Evolutionary conservation across 805 yeast genomes (phyloP), one percentile per base, ranked within the genome.

Genomic region (Phaffomyces antillensis): DNA sequence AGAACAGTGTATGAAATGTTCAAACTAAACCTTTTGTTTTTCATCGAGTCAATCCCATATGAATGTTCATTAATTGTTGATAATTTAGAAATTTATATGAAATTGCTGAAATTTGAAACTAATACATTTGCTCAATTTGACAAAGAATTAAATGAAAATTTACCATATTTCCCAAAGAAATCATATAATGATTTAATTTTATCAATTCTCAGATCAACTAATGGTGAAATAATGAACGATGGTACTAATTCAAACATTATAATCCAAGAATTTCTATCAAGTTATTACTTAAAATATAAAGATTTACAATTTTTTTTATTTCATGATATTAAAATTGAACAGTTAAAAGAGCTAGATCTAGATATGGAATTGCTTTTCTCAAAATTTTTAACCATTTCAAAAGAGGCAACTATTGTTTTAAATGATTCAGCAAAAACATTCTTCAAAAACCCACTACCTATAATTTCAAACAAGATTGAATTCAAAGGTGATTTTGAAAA

Each of bases 261-360:
- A 12, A 47, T 78, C 15, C 60, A 70, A 41, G 87, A 83, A 58
- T 86, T 85, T 55, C 55, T 70, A 26, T 78, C 72, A 20, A 67
- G 66, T 25, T 79, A 75, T 48, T 81, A 81, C 56, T 55, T 57
- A 28, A 71, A 71, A 52, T 77, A 75, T 61, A 86, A 86, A 70
- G 99, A 91, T 60, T 64, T 91, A 46, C 86, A 89, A 53, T 87
- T 70, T 58, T 85, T 81, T 57, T 82, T 86, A 52, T 79, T 83
- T 57, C 66, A 71, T 34, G 80, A 75, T 52, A 60, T 79, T 20
- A 52, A 52, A n/a, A 45, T 52, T 24, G 55, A 64, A 7, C 49
- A 56, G 9, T 40, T 54, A 15, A 34, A 36, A 8, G 52, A 46
- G 12, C 17, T 41, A 6, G 35, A n/a, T 8, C 6, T 32, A 7